A percentile compares a stretch with the other conserved stretches of the same genome.
These are phyloP conservation scores for Chrysosphaeria jannelii DNA, from an alignment of 2,329 filamentous ascomycete species.

Conservation along the genomic window DNA sequence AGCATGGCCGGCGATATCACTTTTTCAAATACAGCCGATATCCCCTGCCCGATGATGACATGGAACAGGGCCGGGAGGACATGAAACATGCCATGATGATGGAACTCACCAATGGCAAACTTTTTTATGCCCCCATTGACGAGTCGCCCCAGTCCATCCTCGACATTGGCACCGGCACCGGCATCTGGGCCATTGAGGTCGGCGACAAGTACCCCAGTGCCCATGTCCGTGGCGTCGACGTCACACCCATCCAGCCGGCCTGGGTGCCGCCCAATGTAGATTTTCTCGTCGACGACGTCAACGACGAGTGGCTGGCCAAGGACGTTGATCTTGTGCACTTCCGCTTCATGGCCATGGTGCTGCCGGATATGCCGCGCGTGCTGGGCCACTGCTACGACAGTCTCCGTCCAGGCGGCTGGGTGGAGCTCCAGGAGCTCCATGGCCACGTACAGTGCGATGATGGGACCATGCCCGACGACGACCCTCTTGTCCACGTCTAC, in stretches of 20 bases:
- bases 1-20: conserved; percentile 7
- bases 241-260: conserved; percentile 14
- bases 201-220: conserved; percentile 12
- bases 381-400: conserved; percentile 11
- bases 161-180: conserved; percentile 17
- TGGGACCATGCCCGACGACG: conserved; percentile 11
- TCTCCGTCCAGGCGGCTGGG: conserved; percentile 17
- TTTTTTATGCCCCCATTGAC: conserved; percentile 14
- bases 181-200: conserved; percentile 8
- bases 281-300: conserved; percentile 9
- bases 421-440: conserved; percentile 16
- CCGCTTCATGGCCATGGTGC: conserved; percentile 20
- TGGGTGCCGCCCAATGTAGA: conserved; percentile 13
- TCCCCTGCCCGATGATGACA: conserved; percentile 12
- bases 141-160: conserved; percentile 13
- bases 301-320: conserved; percentile 21
- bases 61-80: conserved; percentile 14
- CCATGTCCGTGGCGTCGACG: conserved; percentile 12
- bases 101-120: conserved; percentile 13
- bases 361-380: conserved; percentile 20
- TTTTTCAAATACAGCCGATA: conserved; percentile 7
- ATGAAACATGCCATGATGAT: conserved; percentile 17
- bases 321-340: conserved; percentile 29
- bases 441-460: conserved; percentile 13
- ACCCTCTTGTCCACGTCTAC: conserved; percentile 10